A percentile compares a stretch with the other conserved stretches of the same genome.
Evolutionary conservation across 2,329 filamentous ascomycete genomes (phyloP).

Genomic region (Harringtonia lauricola): DNA sequence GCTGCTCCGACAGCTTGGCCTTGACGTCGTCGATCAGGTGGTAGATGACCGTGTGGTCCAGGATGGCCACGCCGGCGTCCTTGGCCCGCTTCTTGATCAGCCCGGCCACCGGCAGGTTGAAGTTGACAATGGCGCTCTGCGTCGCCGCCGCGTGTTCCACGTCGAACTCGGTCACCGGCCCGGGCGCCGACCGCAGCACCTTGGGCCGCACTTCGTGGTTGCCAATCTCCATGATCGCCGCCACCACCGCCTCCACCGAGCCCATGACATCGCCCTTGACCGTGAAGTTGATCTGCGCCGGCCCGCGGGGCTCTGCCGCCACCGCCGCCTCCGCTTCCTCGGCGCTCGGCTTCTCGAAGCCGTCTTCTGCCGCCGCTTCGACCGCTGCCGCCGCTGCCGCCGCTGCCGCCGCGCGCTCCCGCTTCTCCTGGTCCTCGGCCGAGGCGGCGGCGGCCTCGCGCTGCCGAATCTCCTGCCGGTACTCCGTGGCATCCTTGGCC

Average conservation of each 20-base stretch:
- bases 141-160: slow-evolving; percentile 77
- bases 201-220: slow-evolving; percentile 73
- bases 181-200: slow-evolving; percentile 68
- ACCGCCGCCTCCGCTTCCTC: slow-evolving; percentile 22
- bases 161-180: slow-evolving; percentile 73
- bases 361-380: slow-evolving; percentile 53
- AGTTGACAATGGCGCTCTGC: slow-evolving; percentile 68
- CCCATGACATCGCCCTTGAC: slow-evolving; percentile 90
- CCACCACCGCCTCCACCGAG: slow-evolving; percentile 81
- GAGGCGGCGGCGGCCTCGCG: slow-evolving; percentile 66
- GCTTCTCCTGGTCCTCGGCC: slow-evolving; percentile 61
- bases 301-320: slow-evolving; percentile 17
- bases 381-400: slow-evolving; percentile 26
- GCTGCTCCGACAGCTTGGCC: slow-evolving; percentile 53
- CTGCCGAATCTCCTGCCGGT: slow-evolving; percentile 62
- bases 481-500: slow-evolving; percentile 67
- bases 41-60: slow-evolving; percentile 84
- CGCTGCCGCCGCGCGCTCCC: slow-evolving; percentile 45
- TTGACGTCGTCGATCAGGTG: slow-evolving; percentile 64
- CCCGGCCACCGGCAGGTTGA: slow-evolving; percentile 63
- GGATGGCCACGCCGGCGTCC: slow-evolving; percentile 58
- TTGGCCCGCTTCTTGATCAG: slow-evolving; percentile 61
- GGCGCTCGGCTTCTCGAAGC: slow-evolving; percentile 20
- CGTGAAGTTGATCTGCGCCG: slow-evolving; percentile 62
- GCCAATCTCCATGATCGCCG: slow-evolving; percentile 65